These are phyloP conservation scores for Pisolithus tinctorius DNA, from an alignment of 768 basidiomycete species.

Conservation along the genomic window DNA sequence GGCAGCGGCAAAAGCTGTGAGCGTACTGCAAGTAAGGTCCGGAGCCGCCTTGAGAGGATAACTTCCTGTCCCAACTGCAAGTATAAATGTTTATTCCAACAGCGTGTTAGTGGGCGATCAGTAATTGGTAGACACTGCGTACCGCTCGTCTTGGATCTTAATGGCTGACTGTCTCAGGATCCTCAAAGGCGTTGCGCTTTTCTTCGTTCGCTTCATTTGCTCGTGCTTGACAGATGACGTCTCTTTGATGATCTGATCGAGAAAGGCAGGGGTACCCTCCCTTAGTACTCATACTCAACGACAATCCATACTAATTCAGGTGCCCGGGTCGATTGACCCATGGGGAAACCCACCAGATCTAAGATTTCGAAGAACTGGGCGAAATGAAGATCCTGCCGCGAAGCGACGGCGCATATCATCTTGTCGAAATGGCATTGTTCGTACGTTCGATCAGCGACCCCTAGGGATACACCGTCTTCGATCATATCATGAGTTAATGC, in stretches of 20 bases:
- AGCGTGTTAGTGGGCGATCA: not conserved
- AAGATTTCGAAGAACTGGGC: too few species aligned
- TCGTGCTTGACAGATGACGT: slow-evolving; percentile 89
- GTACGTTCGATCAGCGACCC: slow-evolving; percentile 93
- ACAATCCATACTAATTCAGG: slow-evolving; percentile 78
- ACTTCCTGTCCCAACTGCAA: slow-evolving; percentile 92
- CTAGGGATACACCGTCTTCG: slow-evolving; percentile 87
- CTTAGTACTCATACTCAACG: slow-evolving; percentile 91
- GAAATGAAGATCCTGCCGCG: too few species aligned
- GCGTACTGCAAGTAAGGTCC: slow-evolving; percentile 96
- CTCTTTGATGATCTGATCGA: slow-evolving; percentile 88
- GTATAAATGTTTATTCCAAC: slow-evolving; percentile 89
- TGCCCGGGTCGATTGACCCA: slow-evolving; percentile 40
- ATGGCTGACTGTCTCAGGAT: slow-evolving; percentile 77
- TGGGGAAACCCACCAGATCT: too few species aligned
- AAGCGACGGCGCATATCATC: slow-evolving; percentile 78
- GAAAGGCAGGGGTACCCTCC: slow-evolving; percentile 90
- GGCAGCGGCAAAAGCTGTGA: slow-evolving; percentile 80
- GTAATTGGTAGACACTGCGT: slow-evolving; percentile 12
- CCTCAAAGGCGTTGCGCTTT: slow-evolving; percentile 82
- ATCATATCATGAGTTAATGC: not conserved
- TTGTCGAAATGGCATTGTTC: slow-evolving; percentile 86
- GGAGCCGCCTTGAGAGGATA: slow-evolving; percentile 93
- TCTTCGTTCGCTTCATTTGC: slow-evolving; percentile 93
- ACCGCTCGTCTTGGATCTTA: slow-evolving; percentile 97